phyloP scores from a whole-genome alignment of 345 rosid genomes.

The Dimocarpus longan region DNA sequence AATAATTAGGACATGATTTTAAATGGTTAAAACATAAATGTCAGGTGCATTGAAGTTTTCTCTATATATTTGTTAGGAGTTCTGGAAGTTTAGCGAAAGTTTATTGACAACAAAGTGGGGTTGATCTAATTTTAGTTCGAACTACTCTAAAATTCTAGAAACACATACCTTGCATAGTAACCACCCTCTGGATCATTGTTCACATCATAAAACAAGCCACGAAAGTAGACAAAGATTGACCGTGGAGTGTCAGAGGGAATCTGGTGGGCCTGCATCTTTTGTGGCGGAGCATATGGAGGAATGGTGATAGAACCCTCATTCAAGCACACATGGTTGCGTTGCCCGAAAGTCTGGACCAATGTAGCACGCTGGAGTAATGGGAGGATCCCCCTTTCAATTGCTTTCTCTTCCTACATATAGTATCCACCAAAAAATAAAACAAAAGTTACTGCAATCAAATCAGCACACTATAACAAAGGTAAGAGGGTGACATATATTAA shows the following conservation, averaged over 20 bases:
- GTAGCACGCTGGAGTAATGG: slow-evolving; percentile 78
- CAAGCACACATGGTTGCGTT: slow-evolving; percentile 88
- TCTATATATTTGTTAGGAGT: neutral
- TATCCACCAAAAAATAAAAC: neutral
- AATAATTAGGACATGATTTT: too few species aligned
- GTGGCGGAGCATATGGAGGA: slow-evolving; percentile 97
- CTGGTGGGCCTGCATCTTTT: slow-evolving; percentile 84
- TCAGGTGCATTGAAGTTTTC: too few species aligned
- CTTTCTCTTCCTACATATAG: slow-evolving; percentile 81
- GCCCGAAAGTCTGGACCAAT: slow-evolving; percentile 96
- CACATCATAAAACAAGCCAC: slow-evolving; percentile 91
- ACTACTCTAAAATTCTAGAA: neutral
- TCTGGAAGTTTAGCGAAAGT: neutral
- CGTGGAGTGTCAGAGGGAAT: slow-evolving; percentile 78
- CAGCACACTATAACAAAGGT: neutral
- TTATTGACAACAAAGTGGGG: neutral
- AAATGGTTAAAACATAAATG: too few species aligned
- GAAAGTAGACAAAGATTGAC: slow-evolving; percentile 93
- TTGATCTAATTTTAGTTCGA: neutral
- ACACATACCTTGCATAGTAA: slow-evolving; percentile 82
- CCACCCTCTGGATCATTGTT: slow-evolving; percentile 99
- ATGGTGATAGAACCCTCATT: slow-evolving; percentile 90
- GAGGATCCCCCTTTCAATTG: slow-evolving; percentile 84
- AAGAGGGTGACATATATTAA: neutral
- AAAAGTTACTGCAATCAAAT: neutral